phyloP scores from a whole-genome alignment of 1,139 yeast genomes.

The Eremothecium sinecaudum region DNA sequence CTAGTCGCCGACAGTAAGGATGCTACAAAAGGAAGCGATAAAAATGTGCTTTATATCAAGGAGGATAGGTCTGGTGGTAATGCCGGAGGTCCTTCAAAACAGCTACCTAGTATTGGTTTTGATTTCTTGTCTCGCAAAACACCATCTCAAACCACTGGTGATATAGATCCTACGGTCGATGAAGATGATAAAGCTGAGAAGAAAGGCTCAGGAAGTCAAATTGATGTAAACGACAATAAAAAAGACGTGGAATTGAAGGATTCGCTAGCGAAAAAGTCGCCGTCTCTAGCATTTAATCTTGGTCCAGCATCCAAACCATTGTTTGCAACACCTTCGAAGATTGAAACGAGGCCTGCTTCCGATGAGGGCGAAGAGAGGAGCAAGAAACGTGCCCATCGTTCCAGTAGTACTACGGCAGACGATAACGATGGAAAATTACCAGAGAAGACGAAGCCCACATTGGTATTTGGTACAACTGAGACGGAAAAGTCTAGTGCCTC shows the following conservation, averaged over 20 bases:
- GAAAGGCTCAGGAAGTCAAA: too few species aligned
- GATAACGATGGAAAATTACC: too few species aligned
- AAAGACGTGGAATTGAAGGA: too few species aligned
- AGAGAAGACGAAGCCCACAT: constrained; percentile 2
- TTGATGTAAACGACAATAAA: too few species aligned
- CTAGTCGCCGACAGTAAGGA: not conserved
- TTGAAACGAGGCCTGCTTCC: not conserved
- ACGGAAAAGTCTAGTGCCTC: not conserved
- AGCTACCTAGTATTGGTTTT: constrained; percentile 24
- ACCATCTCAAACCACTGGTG: too few species aligned
- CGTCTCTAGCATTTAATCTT: too few species aligned
- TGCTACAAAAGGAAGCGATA: not conserved
- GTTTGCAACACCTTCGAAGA: not conserved
- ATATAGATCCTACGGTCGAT: too few species aligned
- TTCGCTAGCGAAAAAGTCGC: too few species aligned
- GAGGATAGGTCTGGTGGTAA: not conserved
- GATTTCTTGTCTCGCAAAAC: constrained; percentile 25
- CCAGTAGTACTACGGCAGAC: too few species aligned
- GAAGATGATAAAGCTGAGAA: too few species aligned
- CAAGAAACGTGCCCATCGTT: too few species aligned
- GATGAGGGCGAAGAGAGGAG: too few species aligned
- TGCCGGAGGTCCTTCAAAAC: not conserved
- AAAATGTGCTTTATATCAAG: not conserved
- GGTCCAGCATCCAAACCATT: constrained; percentile 6
- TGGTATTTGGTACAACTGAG: constrained; percentile 3